Base-by-base conservation (phyloP, 805 yeast species). In the Isabelozyma heimii region DNA sequence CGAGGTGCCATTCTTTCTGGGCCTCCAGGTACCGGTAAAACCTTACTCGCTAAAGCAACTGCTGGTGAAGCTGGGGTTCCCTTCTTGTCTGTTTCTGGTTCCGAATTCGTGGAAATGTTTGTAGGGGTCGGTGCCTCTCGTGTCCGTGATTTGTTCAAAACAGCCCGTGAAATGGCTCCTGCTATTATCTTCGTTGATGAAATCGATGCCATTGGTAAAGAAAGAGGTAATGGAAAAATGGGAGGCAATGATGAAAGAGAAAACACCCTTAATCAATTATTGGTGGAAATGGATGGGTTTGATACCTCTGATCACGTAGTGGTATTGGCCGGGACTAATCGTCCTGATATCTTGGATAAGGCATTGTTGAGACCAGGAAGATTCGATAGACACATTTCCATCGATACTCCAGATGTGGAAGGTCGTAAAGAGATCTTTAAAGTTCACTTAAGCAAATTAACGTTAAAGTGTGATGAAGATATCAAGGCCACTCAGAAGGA, bases 31-130 rank as follows among this genome's bases (percentile, higher is more conserved):
- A 91, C 97, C 2, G 97, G 97, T 82, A 91, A 91, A 68, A 91
- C 97, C 0, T 70, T 91, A 53, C 72, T 91, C 48, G 97, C 97
- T 20, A 90, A 88, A 66, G 97, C 97, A 10, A 91, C 97, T 24
- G 97, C 97, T 2, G 97, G 97, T 58, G 97, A 91, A 66, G 97
- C 97, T 1, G 94, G 89, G 45, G 97, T 91, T 45, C 97, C 97
- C 24, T 91, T 91, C 66, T 83, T 83, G 55, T 85, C 94, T 17
- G 97, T 91, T 6, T 87, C 95, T 1, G 97, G 97, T 59, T 89
- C 97, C 12, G 97, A 91, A 65, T 91, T 91, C 57, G 95, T 90
- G n/a, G 97, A 91, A 67, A 91, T 91, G 97, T 91, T 89, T 75
- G 95, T 89, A 16, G 97, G 97, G 71, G 97, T 91, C 24, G 97